Base-by-base conservation (phyloP, 2,329 filamentous ascomycete species). In the Teratosphaeria pseudoeucalypti region DNA sequence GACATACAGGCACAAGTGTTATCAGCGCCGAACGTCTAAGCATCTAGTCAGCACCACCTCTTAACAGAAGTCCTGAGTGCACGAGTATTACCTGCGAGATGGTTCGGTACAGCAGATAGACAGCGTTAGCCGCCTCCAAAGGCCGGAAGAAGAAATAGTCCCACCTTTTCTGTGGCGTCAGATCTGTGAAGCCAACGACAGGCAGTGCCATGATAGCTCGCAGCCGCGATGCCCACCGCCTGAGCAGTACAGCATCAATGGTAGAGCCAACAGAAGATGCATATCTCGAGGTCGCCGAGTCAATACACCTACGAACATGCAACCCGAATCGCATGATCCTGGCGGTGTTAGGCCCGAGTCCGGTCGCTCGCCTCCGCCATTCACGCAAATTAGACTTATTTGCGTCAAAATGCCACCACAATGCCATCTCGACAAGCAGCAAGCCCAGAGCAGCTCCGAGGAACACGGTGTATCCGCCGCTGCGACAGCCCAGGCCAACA, bases 401-500 rank as follows among this genome's bases (percentile, higher is more conserved):
- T 2, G 64, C 63, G 39, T 65, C 62, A 26, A 59, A 60, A 4
- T 72, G 55, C 61, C 67, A 69, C 75, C 75, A 77, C 0, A 75
- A 67, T 1, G 65, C 39, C 62, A 76, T 71, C 54, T 78, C 76
- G 2, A 72, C 57, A 16, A 75, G 57, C n/a, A 78, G 64, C 2
- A 76, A 63, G 0, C 69, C 67, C 0, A 72, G 58, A 6, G 71
- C 65, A 2, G 74, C 58, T 23, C 66, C 53, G 27, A 71, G 68
- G 60, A 76, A 78, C 16, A 78, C 70, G n/a, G 74, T 69, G 60
- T 79, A 79, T 3, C 75, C 76, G 1, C 76, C 76, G 47, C 73
- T 74, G 39, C 61, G 55, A 58, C 65, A 68, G 0, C 76, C 76
- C 0, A 79, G 66, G 0, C 77, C 77, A 0, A 79, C 75, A 0